phyloP scores from a whole-genome alignment of 345 rosid species.

The Alliaria petiolata region DNA sequence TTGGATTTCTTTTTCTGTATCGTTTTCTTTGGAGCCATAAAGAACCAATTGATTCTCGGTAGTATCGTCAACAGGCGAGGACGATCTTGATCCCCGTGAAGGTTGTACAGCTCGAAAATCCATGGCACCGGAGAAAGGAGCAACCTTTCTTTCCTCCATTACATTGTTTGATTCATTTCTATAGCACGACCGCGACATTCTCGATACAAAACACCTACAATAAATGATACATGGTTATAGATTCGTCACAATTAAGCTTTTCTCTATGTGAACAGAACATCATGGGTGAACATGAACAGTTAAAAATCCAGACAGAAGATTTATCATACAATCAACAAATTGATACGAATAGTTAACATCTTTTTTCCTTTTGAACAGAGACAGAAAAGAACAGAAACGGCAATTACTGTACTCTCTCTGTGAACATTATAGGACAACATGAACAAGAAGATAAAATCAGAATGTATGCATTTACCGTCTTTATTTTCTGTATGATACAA shows the following conservation, averaged over 20 bases:
- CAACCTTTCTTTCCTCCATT: slow-evolving; percentile 40
- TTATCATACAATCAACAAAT: no score
- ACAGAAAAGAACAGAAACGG: no score
- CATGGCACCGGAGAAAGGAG: slow-evolving; percentile 23
- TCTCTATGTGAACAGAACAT: no score
- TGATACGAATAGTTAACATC: no score
- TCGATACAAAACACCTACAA: slow-evolving; percentile 10
- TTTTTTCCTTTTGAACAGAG: no score
- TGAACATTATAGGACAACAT: neutral
- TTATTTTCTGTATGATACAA: no score
- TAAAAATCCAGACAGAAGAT: no score
- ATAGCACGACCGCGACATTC: slow-evolving; percentile 43
- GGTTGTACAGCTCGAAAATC: slow-evolving; percentile 32
- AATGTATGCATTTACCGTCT: no score
- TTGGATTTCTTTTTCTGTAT: slow-evolving; percentile 26
- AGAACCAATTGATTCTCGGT: slow-evolving; percentile 56
- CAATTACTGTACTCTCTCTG: neutral
- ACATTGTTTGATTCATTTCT: slow-evolving; percentile 32
- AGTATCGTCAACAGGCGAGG: slow-evolving; percentile 34
- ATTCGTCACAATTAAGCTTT: neutral
- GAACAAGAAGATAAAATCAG: neutral
- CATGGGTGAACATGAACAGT: no score
- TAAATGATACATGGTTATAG: neutral
- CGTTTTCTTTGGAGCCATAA: slow-evolving; percentile 48
- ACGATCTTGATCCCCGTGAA: slow-evolving; percentile 34